These are phyloP conservation scores for Rhynchospora tenuis DNA, from an alignment of 176 grass and related monocot genomes.

Conservation along the genomic window DNA sequence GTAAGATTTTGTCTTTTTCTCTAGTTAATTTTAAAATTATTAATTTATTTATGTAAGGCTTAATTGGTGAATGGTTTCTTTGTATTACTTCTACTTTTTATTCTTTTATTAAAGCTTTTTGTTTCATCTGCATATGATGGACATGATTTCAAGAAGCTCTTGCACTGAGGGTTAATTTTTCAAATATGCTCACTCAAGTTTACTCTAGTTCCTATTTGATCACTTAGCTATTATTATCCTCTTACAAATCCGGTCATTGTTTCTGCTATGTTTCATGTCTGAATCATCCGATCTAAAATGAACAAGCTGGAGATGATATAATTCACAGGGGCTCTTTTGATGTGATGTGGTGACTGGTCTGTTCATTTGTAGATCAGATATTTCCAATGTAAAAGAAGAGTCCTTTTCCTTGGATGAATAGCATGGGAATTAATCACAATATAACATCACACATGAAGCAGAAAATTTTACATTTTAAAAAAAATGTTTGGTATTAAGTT, in stretches of 20 bases:
- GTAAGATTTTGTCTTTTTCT: slow-evolving; percentile 37
- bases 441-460: neutral
- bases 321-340: no score
- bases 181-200: neutral
- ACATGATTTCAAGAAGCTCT: neutral
- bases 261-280: neutral
- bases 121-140: neutral
- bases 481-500: neutral
- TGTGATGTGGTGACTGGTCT: no score
- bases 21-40: neutral
- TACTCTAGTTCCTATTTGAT: neutral
- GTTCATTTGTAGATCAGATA: no score
- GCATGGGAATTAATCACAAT: neutral
- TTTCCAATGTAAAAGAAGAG: no score
- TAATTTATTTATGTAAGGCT: neutral
- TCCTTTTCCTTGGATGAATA: no score
- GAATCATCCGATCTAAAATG: no score
- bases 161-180: neutral
- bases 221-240: neutral
- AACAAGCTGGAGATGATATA: no score
- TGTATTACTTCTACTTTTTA: slow-evolving; percentile 2
- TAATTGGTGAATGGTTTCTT: slow-evolving; percentile 7
- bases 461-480: neutral
- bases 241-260: neutral
- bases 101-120: neutral